These are phyloP conservation scores for Cupressus sempervirens DNA, from an alignment of 75 land plant genomes.

Conservation along the genomic window DNA sequence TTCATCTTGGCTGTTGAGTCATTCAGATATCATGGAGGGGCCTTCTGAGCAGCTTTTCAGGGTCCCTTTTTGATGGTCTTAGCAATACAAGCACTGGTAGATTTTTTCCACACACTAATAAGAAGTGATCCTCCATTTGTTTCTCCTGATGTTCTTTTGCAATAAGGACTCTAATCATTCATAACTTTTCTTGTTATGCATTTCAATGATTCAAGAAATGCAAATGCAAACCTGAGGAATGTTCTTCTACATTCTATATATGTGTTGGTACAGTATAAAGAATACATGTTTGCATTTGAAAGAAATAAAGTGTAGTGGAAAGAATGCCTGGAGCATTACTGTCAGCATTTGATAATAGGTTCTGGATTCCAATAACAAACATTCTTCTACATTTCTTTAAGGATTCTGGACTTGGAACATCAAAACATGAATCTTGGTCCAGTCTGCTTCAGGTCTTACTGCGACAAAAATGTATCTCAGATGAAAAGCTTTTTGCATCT, in stretches of 20 bases:
- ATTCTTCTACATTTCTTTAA: conserved; percentile 84
- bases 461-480: no score
- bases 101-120: no score
- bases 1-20: no score
- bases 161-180: no score
- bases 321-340: conserved; percentile 76
- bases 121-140: no score
- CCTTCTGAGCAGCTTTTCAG: no score
- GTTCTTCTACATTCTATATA: conserved; percentile 91
- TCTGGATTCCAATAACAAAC: conserved; percentile 94
- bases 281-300: conserved; percentile 77
- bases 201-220: conserved; percentile 84
- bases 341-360: conserved; percentile 85
- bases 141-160: no score
- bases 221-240: conserved; percentile 84
- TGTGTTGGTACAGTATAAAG: conserved; percentile 88
- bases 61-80: no score
- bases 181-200: conserved; percentile 90
- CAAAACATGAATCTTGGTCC: conserved; percentile 78
- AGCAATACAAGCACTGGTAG: no score
- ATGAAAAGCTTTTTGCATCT: conserved; percentile 71
- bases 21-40: no score
- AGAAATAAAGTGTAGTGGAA: conserved; percentile 58
- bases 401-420: conserved; percentile 87
- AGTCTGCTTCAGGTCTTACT: no score